These are phyloP conservation scores for Byssothecium circinans DNA, from an alignment of 2,329 filamentous ascomycete genomes.

Conservation along the genomic window DNA sequence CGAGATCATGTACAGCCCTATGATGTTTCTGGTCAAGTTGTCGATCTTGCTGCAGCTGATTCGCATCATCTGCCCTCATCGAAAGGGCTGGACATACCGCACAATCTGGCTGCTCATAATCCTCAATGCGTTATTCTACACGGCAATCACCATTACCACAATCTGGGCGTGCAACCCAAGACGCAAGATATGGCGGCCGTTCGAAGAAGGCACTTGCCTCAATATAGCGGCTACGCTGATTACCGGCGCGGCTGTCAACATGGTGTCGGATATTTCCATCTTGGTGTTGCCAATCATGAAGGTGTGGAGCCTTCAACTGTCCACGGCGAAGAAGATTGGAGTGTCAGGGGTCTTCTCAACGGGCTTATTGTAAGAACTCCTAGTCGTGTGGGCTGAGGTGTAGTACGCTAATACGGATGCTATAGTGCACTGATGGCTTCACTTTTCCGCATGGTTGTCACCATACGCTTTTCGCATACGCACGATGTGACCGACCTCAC, in stretches of 20 bases:
- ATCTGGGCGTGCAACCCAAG: conserved; percentile 20
- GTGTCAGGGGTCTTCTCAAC: conserved; percentile 1
- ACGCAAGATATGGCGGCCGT: conserved; percentile 21
- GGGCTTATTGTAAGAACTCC: neutral
- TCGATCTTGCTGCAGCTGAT: conserved; percentile 17
- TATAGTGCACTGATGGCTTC: no score
- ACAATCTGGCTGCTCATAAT: conserved; percentile 20
- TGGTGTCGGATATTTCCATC: conserved; percentile 20
- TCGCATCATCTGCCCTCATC: conserved; percentile 10
- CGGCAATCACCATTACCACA: conserved; percentile 8
- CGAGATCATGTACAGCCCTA: conserved; percentile 17
- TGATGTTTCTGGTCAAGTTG: conserved; percentile 18
- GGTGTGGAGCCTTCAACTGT: neutral
- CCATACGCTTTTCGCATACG: no score
- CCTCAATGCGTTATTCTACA: conserved; percentile 14
- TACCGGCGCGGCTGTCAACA: conserved; percentile 16
- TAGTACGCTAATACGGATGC: neutral
- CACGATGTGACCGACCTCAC: no score
- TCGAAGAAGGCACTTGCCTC: conserved; percentile 20
- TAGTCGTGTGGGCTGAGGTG: neutral
- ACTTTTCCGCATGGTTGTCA: no score
- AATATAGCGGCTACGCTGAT: conserved; percentile 10
- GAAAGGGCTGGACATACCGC: conserved; percentile 14
- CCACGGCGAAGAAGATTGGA: conserved; percentile 1
- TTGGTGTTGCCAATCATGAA: conserved; percentile 16